Conservation (phyloP, 352 stramenopile species). For the Globisporangium radiosum region DNA sequence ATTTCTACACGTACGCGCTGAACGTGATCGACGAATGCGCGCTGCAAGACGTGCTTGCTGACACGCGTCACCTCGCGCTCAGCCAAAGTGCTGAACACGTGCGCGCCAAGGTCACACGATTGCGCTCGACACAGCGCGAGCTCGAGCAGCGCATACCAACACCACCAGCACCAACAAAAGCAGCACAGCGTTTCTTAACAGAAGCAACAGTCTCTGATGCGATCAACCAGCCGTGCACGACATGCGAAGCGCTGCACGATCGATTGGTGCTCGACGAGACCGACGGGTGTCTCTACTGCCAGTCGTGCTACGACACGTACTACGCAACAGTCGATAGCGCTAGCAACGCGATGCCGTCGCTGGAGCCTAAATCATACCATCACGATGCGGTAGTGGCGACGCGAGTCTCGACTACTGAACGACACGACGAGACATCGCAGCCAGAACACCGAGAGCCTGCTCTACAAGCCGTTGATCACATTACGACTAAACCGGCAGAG, state of each 20-base stretch:
- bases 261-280: slow-evolving; percentile 48
- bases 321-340: slow-evolving; percentile 25
- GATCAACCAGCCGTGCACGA: slow-evolving; percentile 30
- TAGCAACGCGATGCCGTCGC: not conserved
- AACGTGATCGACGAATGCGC: slow-evolving; percentile 33
- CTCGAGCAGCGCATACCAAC: not conserved
- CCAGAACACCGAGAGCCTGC: too few species aligned
- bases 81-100: slow-evolving; percentile 22
- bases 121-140: slow-evolving; percentile 11
- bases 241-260: slow-evolving; percentile 24
- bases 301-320: slow-evolving; percentile 58
- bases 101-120: slow-evolving; percentile 11
- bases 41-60: slow-evolving; percentile 16
- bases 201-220: not conserved
- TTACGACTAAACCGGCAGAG: too few species aligned
- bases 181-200: not conserved
- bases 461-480: too few species aligned
- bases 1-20: slow-evolving; percentile 47
- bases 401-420: too few species aligned
- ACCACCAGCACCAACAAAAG: not conserved
- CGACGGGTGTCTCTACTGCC: slow-evolving; percentile 66
- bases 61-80: slow-evolving; percentile 17
- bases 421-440: not conserved
- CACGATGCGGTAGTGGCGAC: not conserved
- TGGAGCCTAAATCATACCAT: not conserved